Percentiles rank a stretch among this genome's conserved stretches.
These are phyloP conservation scores for Pseudogymnoascus sp. DNA, from an alignment of 2,329 filamentous ascomycete species.

Conservation along the genomic window DNA sequence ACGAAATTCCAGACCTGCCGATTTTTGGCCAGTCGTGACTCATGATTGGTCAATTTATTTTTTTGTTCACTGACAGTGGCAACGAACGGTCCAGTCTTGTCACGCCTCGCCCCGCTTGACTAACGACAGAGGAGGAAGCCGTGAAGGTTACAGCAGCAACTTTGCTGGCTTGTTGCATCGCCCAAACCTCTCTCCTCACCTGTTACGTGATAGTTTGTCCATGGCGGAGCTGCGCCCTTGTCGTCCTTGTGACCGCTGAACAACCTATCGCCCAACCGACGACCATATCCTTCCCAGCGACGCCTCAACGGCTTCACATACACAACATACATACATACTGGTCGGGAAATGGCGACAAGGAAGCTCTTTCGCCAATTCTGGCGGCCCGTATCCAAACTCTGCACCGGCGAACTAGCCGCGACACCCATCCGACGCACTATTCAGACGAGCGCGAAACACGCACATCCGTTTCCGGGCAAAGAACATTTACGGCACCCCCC, in stretches of 20 bases:
- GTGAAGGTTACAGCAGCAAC: constrained; percentile 4
- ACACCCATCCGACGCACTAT: neutral
- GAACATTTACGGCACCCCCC: neutral
- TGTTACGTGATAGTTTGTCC: neutral
- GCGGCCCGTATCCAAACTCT: neutral
- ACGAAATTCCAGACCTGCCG: neutral
- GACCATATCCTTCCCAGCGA: neutral
- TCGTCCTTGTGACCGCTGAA: constrained; percentile 1
- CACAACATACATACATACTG: neutral
- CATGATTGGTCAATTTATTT: neutral
- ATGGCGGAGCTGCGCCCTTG: neutral
- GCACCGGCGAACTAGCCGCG: neutral
- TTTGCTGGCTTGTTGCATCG: neutral
- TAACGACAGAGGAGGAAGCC: neutral
- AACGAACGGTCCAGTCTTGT: constrained; percentile 3
- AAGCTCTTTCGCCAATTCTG: neutral
- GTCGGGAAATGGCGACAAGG: neutral
- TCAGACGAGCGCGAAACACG: neutral
- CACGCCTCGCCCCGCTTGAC: neutral
- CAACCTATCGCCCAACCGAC: neutral
- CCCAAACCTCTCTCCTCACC: neutral
- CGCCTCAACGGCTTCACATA: neutral
- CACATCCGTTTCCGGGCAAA: neutral
- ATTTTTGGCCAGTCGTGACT: neutral
- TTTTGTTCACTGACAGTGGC: neutral